Evolutionary conservation across 805 yeast species (phyloP), one percentile per base, ranked within the genome.

Genomic region (Suhomyces xylopsoci): DNA sequence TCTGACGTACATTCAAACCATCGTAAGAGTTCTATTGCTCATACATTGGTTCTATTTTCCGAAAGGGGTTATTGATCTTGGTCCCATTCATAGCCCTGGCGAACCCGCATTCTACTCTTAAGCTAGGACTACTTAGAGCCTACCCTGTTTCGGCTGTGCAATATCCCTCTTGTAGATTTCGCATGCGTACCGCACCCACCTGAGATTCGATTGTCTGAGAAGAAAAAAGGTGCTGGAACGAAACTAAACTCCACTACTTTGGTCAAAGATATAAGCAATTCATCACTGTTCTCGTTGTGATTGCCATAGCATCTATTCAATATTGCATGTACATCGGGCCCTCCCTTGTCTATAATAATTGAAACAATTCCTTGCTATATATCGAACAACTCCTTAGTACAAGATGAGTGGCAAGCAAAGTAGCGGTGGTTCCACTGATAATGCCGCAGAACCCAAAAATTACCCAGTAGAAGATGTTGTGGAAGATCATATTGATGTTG

Each of bases 401-500:
- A 38, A 9, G 17, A 47, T 47, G 49, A 22, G 42, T n/a, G 25
- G 28, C 25, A 47, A 47, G 40, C 48, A 25, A 45, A 30, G 28
- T 44, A 36, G 45, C 42, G 38, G 49, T 17, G 42, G 20, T n/a
- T n/a, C 41, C 41, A 19, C 50, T 30, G 51, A 44, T 15, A 45
- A 22, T n/a, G 19, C 10, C n/a, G 36, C 50, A 17, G 40, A 46
- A 30, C 36, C 36, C 28, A 52, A 52, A 30, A 49, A 38, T n/a
- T 34, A 32, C 19, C 40, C 50, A 7, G 30, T 40, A 2, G 51
- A 43, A 25, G 44, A 43, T 14, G 51, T 41, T 10, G 20, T 24
- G 9, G 51, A 49, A 24, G 44, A 43, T 24, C 48, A 51, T 12
- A 14, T 20, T 14, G 44, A 40, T 17, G 51, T 45, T 15, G 55